A percentile compares a stretch with the other conserved stretches of the same genome.
Evolutionary conservation across 192 early-diverging fungal species (phyloP).

Genomic region (Martensiomyces pterosporus): DNA sequence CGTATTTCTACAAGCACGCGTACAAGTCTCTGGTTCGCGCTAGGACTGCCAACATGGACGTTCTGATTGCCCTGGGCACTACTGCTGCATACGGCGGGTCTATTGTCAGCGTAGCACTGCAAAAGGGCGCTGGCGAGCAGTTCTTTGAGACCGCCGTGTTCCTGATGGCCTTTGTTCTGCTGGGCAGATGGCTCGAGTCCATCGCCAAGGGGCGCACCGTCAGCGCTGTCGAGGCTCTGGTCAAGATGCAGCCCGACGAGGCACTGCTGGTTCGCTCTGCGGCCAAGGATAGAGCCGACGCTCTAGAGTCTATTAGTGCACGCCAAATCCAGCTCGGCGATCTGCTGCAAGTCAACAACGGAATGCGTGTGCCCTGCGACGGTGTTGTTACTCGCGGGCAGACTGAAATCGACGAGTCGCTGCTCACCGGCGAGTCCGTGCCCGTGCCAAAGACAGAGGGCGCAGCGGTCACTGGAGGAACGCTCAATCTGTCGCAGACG

Average conservation of each 20-base stretch:
- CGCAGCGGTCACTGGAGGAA: slow-evolving; percentile 82
- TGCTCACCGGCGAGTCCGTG: slow-evolving; percentile 91
- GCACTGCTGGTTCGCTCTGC: slow-evolving; percentile 23
- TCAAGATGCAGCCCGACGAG: slow-evolving; percentile 53
- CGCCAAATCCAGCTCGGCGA: slow-evolving; percentile 46
- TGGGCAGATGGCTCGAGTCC: slow-evolving; percentile 91
- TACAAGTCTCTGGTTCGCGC: slow-evolving; percentile 73
- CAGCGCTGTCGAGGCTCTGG: slow-evolving; percentile 72
- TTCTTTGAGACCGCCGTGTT: slow-evolving; percentile 94
- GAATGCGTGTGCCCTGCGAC: slow-evolving; percentile 64
- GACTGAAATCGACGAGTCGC: slow-evolving; percentile 78
- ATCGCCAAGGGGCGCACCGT: slow-evolving; percentile 85
- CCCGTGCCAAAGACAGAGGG: slow-evolving; percentile 70
- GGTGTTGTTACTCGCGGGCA: slow-evolving; percentile 35
- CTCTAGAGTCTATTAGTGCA: slow-evolving; percentile 23
- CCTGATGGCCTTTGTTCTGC: slow-evolving; percentile 86
- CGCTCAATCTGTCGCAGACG: slow-evolving; percentile 79
- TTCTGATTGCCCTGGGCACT: slow-evolving; percentile 85
- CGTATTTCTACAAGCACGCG: slow-evolving; percentile 74
- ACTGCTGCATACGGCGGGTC: slow-evolving; percentile 79
- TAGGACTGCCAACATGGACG: slow-evolving; percentile 92
- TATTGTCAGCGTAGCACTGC: slow-evolving; percentile 55
- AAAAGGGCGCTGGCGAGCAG: slow-evolving; percentile 59
- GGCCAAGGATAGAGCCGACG: slow-evolving; percentile 10
- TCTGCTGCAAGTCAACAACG: slow-evolving; percentile 51